Conservation (phyloP, 2,329 filamentous ascomycete genomes). For the Fusarium compactum region DNA sequence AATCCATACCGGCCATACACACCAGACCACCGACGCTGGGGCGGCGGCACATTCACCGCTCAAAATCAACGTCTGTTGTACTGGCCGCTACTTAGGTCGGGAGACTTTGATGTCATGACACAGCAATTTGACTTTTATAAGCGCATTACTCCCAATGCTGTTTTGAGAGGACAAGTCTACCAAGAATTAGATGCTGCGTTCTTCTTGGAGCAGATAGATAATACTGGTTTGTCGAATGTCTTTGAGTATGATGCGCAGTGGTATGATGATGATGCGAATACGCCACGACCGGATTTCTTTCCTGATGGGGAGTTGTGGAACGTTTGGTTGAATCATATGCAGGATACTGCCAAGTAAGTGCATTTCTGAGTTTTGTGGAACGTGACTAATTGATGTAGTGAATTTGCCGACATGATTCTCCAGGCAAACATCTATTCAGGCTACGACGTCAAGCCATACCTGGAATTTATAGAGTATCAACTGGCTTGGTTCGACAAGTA, state of each 20-base stretch:
- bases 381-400: background rate
- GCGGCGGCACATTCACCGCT: background rate
- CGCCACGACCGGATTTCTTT: background rate
- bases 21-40: slow-evolving; percentile 9
- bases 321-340: slow-evolving; percentile 17
- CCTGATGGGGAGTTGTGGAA: slow-evolving; percentile 10
- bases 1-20: slow-evolving; percentile 11
- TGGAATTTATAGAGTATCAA: slow-evolving; percentile 12
- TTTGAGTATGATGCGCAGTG: slow-evolving; percentile 20
- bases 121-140: slow-evolving; percentile 19
- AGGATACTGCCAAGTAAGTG: slow-evolving; percentile 16
- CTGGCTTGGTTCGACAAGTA: slow-evolving; percentile 12
- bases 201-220: slow-evolving; percentile 8
- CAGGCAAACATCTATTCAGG: slow-evolving; percentile 16
- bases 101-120: slow-evolving; percentile 13
- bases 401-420: slow-evolving; percentile 11
- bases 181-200: slow-evolving; percentile 6
- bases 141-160: slow-evolving; percentile 9
- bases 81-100: slow-evolving; percentile 6
- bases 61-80: slow-evolving; percentile 10
- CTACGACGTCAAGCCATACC: slow-evolving; percentile 5
- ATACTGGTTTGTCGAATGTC: slow-evolving; percentile 1
- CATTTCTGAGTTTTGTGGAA: accelerated
- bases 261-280: slow-evolving; percentile 19
- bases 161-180: slow-evolving; percentile 1